A percentile compares a stretch with the other conserved stretches of the same genome.
These are phyloP conservation scores for Exsudoporus frostii DNA, from an alignment of 768 basidiomycete genomes.

Conservation along the genomic window DNA sequence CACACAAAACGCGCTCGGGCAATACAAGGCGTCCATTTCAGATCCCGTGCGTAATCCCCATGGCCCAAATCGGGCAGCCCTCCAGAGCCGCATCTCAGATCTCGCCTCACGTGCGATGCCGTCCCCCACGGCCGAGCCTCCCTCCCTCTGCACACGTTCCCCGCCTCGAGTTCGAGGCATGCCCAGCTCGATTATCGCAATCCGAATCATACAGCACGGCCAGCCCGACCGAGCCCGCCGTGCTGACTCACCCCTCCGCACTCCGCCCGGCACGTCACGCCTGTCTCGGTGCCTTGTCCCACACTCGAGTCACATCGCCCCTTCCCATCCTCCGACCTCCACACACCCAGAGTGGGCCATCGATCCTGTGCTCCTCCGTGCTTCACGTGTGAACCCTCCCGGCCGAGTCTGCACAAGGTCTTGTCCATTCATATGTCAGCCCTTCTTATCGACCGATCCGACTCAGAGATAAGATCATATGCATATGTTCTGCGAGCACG, in stretches of 20 bases:
- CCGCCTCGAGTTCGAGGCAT: conserved; percentile 30
- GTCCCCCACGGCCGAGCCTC: conserved; percentile 8
- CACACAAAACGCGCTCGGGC: conserved; percentile 29
- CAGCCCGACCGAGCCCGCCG: not conserved
- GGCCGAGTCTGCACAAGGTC: too few species aligned
- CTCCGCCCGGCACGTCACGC: conserved; percentile 3
- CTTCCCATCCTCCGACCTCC: conserved; percentile 16
- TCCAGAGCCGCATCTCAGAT: conserved; percentile 30
- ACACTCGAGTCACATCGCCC: conserved; percentile 4
- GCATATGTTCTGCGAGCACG: not conserved
- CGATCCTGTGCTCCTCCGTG: conserved; percentile 15
- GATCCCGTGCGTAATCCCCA: conserved; percentile 27
- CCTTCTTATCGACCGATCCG: too few species aligned
- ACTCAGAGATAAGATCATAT: too few species aligned
- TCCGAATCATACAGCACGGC: conserved; percentile 16
- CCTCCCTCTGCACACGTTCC: conserved; percentile 27
- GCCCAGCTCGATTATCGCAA: conserved; percentile 31
- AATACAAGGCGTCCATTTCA: conserved; percentile 22
- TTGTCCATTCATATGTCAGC: too few species aligned
- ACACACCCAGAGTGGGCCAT: not conserved
- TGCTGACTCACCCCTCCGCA: conserved; percentile 13
- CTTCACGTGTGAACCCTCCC: not conserved
- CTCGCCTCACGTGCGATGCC: conserved; percentile 24
- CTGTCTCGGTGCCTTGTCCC: conserved; percentile 19
- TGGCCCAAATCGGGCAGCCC: conserved; percentile 12